Percentiles rank a stretch among this genome's conserved stretches.
Evolutionary conservation across 345 rosid species (phyloP).

Genomic region (Heritiera littoralis): DNA sequence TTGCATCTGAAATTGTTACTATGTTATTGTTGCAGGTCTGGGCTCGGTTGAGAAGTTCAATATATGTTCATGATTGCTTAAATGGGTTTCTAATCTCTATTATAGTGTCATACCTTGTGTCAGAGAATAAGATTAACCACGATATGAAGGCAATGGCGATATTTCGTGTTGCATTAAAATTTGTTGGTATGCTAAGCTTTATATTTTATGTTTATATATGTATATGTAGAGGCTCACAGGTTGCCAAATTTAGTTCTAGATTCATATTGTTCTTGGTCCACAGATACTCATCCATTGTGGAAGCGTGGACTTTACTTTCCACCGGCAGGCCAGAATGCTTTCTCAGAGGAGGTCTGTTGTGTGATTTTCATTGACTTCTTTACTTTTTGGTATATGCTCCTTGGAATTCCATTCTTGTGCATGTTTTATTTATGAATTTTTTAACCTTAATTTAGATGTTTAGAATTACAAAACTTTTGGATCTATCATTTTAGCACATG

Average conservation of each 20-base stretch:
- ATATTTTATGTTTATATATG: neutral
- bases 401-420: neutral
- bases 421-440: neutral
- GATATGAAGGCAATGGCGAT: conserved; percentile 74
- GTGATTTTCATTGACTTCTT: conserved; percentile 7
- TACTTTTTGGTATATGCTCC: neutral
- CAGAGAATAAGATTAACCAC: conserved; percentile 52
- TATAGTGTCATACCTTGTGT: conserved; percentile 70
- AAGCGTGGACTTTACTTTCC: conserved; percentile 71
- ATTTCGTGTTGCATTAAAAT: conserved; percentile 64
- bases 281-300: conserved; percentile 81
- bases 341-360: conserved; percentile 68
- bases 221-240: neutral
- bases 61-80: conserved; percentile 72
- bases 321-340: conserved; percentile 37
- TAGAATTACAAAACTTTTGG: neutral
- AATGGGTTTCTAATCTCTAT: conserved; percentile 78
- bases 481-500: neutral
- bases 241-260: neutral
- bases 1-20: neutral
- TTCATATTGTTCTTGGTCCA: conserved; percentile 23
- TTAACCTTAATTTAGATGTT: neutral
- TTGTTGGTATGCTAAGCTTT: conserved; percentile 61
- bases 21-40: conserved; percentile 57
- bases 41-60: conserved; percentile 84